These are phyloP conservation scores for Phytophthora europaea DNA, from an alignment of 352 stramenopile genomes.

Conservation along the genomic window DNA sequence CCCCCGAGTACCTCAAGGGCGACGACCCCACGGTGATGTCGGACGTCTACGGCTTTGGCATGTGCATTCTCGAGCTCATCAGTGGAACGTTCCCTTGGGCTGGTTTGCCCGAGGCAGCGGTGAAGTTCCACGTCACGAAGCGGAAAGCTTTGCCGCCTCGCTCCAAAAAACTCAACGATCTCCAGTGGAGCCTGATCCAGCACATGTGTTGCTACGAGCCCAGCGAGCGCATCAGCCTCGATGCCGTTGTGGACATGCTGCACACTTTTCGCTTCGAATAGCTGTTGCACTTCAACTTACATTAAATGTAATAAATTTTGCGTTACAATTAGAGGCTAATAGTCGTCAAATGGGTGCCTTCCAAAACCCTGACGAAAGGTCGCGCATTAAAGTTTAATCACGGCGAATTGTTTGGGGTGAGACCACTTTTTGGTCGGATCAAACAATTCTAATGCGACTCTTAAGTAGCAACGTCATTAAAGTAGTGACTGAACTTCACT, in stretches of 20 bases:
- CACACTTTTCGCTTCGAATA: conserved; percentile 26
- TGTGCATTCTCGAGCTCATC: conserved; percentile 48
- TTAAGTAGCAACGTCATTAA: too few species aligned
- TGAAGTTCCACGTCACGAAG: conserved; percentile 42
- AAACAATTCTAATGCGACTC: too few species aligned
- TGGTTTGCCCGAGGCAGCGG: conserved; percentile 29
- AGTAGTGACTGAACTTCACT: too few species aligned
- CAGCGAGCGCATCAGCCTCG: conserved; percentile 31
- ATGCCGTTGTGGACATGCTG: conserved; percentile 38
- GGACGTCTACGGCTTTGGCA: conserved; percentile 43
- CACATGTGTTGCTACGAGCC: conserved; percentile 40
- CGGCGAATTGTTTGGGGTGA: too few species aligned
- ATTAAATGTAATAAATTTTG: not conserved
- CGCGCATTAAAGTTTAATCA: too few species aligned
- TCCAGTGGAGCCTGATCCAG: conserved; percentile 44
- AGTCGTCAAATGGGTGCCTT: not conserved
- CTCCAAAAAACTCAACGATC: conserved; percentile 15
- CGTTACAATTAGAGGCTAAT: not conserved
- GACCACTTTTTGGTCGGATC: too few species aligned
- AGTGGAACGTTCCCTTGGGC: conserved; percentile 39
- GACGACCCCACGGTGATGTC: conserved; percentile 23
- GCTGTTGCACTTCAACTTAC: not conserved
- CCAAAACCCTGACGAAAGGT: too few species aligned
- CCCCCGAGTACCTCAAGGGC: conserved; percentile 34
- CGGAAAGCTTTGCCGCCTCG: conserved; percentile 25